Base-by-base conservation (phyloP, 2,329 filamentous ascomycete genomes). In the Chalaropsis thielavioides region DNA sequence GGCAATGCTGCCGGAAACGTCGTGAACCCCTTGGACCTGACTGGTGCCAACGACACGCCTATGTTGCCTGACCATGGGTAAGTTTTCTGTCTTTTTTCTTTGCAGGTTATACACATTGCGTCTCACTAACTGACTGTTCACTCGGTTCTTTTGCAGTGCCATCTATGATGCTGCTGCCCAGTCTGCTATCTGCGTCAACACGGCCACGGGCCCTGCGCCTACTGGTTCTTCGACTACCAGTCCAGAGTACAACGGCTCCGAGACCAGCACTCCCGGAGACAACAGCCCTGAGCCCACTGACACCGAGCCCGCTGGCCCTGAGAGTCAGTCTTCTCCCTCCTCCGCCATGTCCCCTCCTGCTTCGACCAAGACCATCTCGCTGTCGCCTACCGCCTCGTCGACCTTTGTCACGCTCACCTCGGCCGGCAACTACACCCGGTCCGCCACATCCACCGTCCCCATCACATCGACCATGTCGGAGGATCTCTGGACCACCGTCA, bases 1-100 rank as follows among this genome's bases (percentile, higher is more conserved):
- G 84, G 84, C 4, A 86, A 86, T 70, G 84, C 83, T 0, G 84
- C 82, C 0, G 84, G 78, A 0, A 85, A 84, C 67, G 81, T 79
- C 0, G 69, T 72, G 1, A 71, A 85, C 62, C 71, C 78, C 7
- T 71, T 82, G 2, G 79, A 86, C 68, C 72, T 83, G 2, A 72
- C 46, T 3, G 69, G 69, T 10, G 66, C 82, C 35, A 65, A 65
- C 8, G 49, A 61, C 11, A 64, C 24, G n/a, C 62, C 62, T 8
- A 62, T 64, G 62, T 27, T 58, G 19, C 65, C 65, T n/a, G 65
- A 67, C 49, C 41, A 58, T 7, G 62, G 64, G 46, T 61, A 17
- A 61, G 58, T 65, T n/a, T 10, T n/a, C n/a, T n/a, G n/a, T n/a
- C n/a, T n/a, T n/a, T n/a, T n/a, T n/a, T 13, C 38, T 46, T 2